phyloP scores from a whole-genome alignment of 441 rosid species.

The Erysimum cheiri region DNA sequence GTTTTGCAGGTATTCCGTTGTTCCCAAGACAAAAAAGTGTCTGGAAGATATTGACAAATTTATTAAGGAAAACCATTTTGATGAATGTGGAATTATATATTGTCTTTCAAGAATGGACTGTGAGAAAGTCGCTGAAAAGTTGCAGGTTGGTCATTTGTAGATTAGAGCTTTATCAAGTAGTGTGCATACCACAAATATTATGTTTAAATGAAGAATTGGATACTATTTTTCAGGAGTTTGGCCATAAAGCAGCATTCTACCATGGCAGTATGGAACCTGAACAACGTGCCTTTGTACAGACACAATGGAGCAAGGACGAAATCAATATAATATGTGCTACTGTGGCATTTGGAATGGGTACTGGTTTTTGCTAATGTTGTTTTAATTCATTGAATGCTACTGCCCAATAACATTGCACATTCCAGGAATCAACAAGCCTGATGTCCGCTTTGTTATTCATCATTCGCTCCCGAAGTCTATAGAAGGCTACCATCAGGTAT shows the following conservation, averaged over 20 bases:
- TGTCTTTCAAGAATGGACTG: constrained; percentile 98
- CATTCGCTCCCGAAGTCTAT: constrained; percentile 97
- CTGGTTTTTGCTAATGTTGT: constrained; percentile 35
- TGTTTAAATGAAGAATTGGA: constrained; percentile 30
- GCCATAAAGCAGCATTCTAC: constrained; percentile 96
- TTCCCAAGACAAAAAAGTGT: constrained; percentile 90
- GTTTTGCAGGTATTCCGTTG: constrained; percentile 75
- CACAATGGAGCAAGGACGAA: constrained; percentile 99
- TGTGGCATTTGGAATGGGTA: constrained; percentile 99
- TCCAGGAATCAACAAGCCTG: constrained; percentile 97
- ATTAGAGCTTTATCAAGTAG: constrained; percentile 11
- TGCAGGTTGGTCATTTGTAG: constrained; percentile 66
- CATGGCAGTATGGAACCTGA: constrained; percentile 94
- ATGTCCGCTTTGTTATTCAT: constrained; percentile 96
- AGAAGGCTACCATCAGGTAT: constrained; percentile 98
- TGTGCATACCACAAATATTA: constrained; percentile 18
- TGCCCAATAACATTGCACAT: constrained; percentile 37
- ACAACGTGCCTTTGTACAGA: constrained; percentile 78
- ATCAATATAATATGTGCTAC: constrained; percentile 97
- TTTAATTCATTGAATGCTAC: constrained; percentile 30
- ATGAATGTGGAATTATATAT: constrained; percentile 97
- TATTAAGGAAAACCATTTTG: constrained; percentile 82
- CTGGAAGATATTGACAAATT: constrained; percentile 89
- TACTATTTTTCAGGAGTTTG: constrained; percentile 64
- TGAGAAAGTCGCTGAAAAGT: constrained; percentile 86